Evolutionary conservation across 371 early-diverging fungal species (phyloP), one percentile per base, ranked within the genome.

Genomic region (Parasitella parasitica): DNA sequence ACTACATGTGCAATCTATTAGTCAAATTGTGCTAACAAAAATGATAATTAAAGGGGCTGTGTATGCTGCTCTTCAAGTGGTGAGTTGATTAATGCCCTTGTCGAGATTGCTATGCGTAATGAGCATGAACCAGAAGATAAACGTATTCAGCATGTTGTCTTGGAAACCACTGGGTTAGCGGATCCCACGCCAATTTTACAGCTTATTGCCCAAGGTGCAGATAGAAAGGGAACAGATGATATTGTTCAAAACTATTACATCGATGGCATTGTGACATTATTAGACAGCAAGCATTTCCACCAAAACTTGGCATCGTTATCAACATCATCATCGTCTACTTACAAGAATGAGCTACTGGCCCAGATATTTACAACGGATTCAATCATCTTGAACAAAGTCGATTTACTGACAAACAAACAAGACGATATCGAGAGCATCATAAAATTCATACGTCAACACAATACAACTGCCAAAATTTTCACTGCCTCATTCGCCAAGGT

Each of bases 51-150:
- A 50, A 74, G 75, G 67, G 76, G 76, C 24, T 75, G 76, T 50
- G 76, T 75, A 4, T 75, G 76, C 54, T 75, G 76, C 34, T 72
- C 72, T 9, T 72, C 72, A 15, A 69, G 67, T 32, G 76, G 76
- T 6, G 76, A 75, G 49, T 34, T 75, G 24, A 65, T 72, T 15
- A 59, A 60, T 39, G 70, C 69, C 4, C 66, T 75, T 9, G 64
- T 60, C 5, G 73, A 70, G 34, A 75, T 72, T 22, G 67, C 70
- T 2, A 54, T 64, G 51, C 62, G 69, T 20, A 71, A 67, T 36
- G 37, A 61, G 8, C 39, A 63, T 13, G 58, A 52, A 20, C 53
- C 64, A 12, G 18, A 41, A 36, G 53, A 59, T 24, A 63, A 64
- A 4, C 26, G 37, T 2, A 64, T 69, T 13, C 55, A 69, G 20